Percentiles rank a stretch among this genome's conserved stretches.
phyloP scores from a whole-genome alignment of 106 monocot genomes.

The Phalaenopsis equestris region DNA sequence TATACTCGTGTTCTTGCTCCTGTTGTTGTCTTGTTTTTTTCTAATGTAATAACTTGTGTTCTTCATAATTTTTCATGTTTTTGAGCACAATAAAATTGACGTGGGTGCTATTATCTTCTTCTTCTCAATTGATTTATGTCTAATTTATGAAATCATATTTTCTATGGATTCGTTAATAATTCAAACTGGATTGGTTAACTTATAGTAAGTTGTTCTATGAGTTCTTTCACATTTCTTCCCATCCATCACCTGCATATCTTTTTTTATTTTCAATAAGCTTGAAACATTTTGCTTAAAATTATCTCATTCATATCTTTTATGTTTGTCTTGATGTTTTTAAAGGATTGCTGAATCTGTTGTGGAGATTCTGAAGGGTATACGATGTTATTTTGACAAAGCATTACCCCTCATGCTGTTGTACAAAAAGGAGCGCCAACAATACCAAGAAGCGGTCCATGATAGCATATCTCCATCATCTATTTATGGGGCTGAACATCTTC shows the following conservation, averaged over 20 bases:
- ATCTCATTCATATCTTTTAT: background rate
- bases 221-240: background rate
- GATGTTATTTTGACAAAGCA: slow-evolving; percentile 96
- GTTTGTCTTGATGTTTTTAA: slow-evolving; percentile 2
- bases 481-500: slow-evolving; percentile 93
- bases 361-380: slow-evolving; percentile 84
- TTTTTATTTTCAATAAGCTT: background rate
- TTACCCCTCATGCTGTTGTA: slow-evolving; percentile 74
- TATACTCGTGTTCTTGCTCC: too few relatives aligned
- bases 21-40: background rate
- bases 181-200: background rate
- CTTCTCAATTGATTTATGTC: background rate
- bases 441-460: slow-evolving; percentile 55
- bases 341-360: slow-evolving; percentile 78
- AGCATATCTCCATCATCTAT: slow-evolving; percentile 73
- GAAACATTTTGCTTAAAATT: background rate
- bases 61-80: background rate
- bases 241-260: background rate
- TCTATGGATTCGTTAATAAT: background rate
- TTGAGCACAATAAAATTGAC: background rate
- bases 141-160: background rate
- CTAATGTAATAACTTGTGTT: background rate
- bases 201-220: background rate
- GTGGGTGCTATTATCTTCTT: background rate
- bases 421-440: slow-evolving; percentile 86